Evolutionary conservation across 345 rosid species (phyloP).

Genomic region (Sonneratia alba): DNA sequence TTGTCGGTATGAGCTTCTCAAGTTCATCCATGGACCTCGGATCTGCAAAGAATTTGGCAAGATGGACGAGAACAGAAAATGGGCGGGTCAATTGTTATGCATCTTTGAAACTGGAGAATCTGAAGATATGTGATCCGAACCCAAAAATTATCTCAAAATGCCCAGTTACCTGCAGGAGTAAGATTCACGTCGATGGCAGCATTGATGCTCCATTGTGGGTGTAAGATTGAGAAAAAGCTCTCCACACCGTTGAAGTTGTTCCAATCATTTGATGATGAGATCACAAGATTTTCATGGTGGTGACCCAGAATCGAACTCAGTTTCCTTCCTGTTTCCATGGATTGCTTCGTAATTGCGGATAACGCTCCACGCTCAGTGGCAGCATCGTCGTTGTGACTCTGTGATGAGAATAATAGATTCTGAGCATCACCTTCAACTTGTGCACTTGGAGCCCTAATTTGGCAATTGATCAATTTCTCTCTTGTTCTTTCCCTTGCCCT

Average conservation of each 20-base stretch:
- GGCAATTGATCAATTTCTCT: conserved; percentile 23
- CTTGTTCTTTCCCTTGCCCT: conserved; percentile 47
- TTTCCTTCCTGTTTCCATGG: neutral
- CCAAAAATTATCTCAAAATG: neutral
- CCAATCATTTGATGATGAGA: neutral
- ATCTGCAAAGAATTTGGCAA: neutral
- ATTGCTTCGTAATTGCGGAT: neutral
- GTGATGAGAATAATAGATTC: neutral
- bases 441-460: conserved; percentile 1
- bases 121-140: neutral
- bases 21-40: neutral
- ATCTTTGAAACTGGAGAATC: neutral
- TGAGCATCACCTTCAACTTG: neutral
- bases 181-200: neutral
- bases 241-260: neutral
- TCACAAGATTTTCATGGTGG: neutral
- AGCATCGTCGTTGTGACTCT: neutral
- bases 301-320: neutral
- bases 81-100: too few relatives aligned
- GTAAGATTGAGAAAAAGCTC: neutral
- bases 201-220: neutral
- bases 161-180: neutral
- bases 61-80: neutral
- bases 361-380: neutral
- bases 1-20: conserved; percentile 1